These are phyloP conservation scores for Venturia carpophila DNA, from an alignment of 2,329 filamentous ascomycete genomes.

Conservation along the genomic window DNA sequence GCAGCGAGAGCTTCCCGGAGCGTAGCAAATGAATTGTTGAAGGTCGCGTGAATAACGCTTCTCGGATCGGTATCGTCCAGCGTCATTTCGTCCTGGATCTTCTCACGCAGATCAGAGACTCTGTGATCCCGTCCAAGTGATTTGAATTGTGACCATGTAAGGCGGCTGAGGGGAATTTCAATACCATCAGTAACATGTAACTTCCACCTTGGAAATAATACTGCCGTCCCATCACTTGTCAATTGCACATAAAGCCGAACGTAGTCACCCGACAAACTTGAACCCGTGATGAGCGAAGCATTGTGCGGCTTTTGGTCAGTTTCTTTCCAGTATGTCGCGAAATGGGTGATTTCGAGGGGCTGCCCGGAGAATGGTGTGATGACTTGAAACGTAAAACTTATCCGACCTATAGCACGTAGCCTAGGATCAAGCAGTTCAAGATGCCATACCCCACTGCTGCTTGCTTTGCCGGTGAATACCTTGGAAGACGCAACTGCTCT, in stretches of 20 bases:
- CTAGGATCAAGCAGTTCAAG: constrained; percentile 89
- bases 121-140: constrained; percentile 35
- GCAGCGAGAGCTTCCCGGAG: constrained; percentile 67
- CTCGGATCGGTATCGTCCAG: constrained; percentile 37
- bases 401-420: constrained; percentile 82
- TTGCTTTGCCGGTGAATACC: constrained; percentile 68
- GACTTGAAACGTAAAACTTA: constrained; percentile 89
- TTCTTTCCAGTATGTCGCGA: constrained; percentile 98
- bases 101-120: constrained; percentile 17
- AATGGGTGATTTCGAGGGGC: constrained; percentile 92
- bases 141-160: constrained; percentile 67
- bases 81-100: background rate
- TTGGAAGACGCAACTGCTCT: constrained; percentile 87
- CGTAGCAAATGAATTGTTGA: constrained; percentile 70
- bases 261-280: constrained; percentile 92
- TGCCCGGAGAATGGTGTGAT: constrained; percentile 93
- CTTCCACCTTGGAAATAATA: constrained; percentile 81
- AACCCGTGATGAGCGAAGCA: constrained; percentile 84
- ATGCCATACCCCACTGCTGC: constrained; percentile 72
- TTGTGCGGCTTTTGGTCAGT: constrained; percentile 40
- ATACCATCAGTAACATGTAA: constrained; percentile 61
- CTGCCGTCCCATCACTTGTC: constrained; percentile 77
- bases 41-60: constrained; percentile 58
- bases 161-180: constrained; percentile 71
- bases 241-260: constrained; percentile 86